Evolutionary conservation across 139 green algal genomes (phyloP).

Genomic region (Tetratostichococcus sp.): DNA sequence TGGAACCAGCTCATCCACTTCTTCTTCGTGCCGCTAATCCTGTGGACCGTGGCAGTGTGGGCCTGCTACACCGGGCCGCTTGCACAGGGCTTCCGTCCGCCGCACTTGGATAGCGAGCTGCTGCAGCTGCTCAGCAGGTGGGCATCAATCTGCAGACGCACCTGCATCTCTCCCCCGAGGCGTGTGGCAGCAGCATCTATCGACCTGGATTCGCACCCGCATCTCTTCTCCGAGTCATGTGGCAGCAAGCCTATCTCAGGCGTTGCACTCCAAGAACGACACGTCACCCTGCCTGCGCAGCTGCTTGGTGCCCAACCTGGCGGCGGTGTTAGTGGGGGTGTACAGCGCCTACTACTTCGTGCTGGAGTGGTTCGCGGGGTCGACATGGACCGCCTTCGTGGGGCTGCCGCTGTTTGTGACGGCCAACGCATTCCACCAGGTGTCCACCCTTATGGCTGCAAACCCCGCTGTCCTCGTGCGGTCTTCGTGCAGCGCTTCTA

Average conservation of each 20-base stretch:
- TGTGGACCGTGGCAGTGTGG: conserved; percentile 66
- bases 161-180: no score
- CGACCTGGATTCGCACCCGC: no score
- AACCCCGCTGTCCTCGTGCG: no score
- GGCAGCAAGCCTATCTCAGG: no score
- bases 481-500: no score
- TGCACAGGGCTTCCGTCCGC: conserved; percentile 9
- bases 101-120: conserved; percentile 1
- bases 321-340: conserved; percentile 20
- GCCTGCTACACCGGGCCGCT: conserved; percentile 44
- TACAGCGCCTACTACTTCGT: conserved; percentile 59
- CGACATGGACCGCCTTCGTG: conserved; percentile 53
- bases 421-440: conserved; percentile 40
- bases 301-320: conserved; percentile 28
- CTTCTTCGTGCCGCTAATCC: conserved; percentile 70
- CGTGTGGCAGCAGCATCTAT: no score
- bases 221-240: no score
- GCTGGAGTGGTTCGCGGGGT: conserved; percentile 67
- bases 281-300: no score
- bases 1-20: conserved; percentile 82
- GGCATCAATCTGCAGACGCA: no score
- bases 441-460: not conserved
- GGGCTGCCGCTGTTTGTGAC: conserved; percentile 56
- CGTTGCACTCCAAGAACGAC: no score
- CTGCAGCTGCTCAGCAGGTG: conserved; percentile 1